Conservation (phyloP, 1,284 basidiomycete genomes). For the Irpex lacteus region DNA sequence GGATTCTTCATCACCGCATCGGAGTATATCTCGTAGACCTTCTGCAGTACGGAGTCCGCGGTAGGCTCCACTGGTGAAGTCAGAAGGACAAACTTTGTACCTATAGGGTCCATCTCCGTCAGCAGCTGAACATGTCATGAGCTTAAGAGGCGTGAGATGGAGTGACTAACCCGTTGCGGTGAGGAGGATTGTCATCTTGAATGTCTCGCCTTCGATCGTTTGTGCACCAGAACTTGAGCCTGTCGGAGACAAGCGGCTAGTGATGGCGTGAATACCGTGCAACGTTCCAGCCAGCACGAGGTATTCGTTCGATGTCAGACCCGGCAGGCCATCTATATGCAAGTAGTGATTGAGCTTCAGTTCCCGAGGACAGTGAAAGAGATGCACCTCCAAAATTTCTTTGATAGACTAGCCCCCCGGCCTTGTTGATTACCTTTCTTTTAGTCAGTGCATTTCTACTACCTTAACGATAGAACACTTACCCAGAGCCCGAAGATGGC, state of each 20-base stretch:
- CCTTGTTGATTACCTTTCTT: constrained; percentile 95
- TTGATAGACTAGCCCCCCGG: constrained; percentile 94
- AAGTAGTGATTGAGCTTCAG: constrained; percentile 16
- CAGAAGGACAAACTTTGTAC: constrained; percentile 96
- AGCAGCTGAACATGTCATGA: constrained; percentile 3
- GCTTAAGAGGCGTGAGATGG: background rate
- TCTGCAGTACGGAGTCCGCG: constrained; percentile 73
- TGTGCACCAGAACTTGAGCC: constrained; percentile 85
- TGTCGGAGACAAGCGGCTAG: constrained; percentile 85
- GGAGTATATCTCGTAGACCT: constrained; percentile 87
- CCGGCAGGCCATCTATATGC: constrained; percentile 76
- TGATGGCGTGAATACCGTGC: constrained; percentile 98
- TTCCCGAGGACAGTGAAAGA: too few species aligned
- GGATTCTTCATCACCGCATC: constrained; percentile 99
- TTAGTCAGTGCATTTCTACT: background rate
- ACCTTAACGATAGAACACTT: constrained; percentile 10
- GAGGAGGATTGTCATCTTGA: constrained; percentile 87
- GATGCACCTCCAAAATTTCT: constrained; percentile 89
- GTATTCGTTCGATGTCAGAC: constrained; percentile 93
- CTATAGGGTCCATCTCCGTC: constrained; percentile 38
- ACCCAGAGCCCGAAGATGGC: constrained; percentile 84
- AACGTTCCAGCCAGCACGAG: constrained; percentile 96
- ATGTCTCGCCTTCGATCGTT: constrained; percentile 91
- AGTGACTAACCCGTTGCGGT: constrained; percentile 82
- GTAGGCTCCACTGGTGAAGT: constrained; percentile 76